Base-by-base conservation (phyloP, 768 basidiomycete species). In the Hericium alpestre region DNA sequence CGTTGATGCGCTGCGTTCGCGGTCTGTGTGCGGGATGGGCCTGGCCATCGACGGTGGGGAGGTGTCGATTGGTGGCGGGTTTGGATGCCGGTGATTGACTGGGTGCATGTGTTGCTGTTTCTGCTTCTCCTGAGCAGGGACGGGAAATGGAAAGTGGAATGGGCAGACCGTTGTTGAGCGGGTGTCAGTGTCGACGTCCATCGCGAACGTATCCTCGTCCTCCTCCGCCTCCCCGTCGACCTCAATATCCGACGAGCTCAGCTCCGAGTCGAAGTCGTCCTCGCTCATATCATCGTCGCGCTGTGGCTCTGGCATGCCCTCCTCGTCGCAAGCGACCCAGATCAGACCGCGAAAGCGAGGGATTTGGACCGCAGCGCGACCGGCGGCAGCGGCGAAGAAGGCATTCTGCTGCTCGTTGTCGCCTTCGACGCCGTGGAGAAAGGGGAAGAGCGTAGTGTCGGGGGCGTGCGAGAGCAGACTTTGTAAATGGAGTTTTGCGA, bases 351-450 rank as follows among this genome's bases (percentile, higher is more conserved):
- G 66, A 63, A 65, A 67, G 39, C 52, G 54, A 22, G 66, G 65
- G 11, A 76, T 77, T 1, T 75, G 70, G 55, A 65, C 68, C 25
- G 70, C 64, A 54, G 58, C 57, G 54, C 56, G 23, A 56, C 59
- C 43, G 53, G 58, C 16, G 10, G 76, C 15, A 11, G 22, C 66
- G 11, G 80, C 76, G 66, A 94, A 94, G 76, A 93, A 93, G 20
- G 78, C 75, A 64, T 87, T 90, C 72, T 92, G 91, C 0, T 84
- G 82, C 15, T 79, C 70, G 65, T 91, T 90, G 58, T 84, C 78
- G 61, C 89, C 85, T 65, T 93, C 91, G 59, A 93, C 76, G 47
- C 91, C 89, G 64, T 93, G 92, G 15, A 92, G 72, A 72, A 93
- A 95, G 0, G 92, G 92, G 68, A 95, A 95, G 57, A 93, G 80